Evolutionary conservation across 257 asterid species (phyloP), one percentile per base, ranked within the genome.

Genomic region (Handroanthus guayacan): DNA sequence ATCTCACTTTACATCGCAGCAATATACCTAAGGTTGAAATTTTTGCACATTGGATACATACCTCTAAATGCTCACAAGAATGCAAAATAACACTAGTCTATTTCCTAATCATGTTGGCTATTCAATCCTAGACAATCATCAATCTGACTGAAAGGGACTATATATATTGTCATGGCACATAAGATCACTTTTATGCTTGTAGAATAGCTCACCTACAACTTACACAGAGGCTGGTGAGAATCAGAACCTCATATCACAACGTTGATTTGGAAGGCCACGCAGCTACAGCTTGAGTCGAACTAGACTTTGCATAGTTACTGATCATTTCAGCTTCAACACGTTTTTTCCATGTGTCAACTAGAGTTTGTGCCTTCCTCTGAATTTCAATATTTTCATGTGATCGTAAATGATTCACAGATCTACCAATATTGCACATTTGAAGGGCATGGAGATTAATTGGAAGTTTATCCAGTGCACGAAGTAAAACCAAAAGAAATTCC

Each of bases 311-410:
- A 47, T 86, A 88, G n/a, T 71, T 69, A 43, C 75, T 51, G 39
- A 76, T 85, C 89, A 85, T 83, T 81, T 86, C 90, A 61, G 87
- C 86, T 69, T 83, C 87, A 6, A 86, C 90, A 5, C 86, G 84
- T 74, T 86, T 86, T 79, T 86, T 86, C 90, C 90, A 86, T n/a
- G 86, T 86, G 67, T 86, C 87, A 62, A 86, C 90, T 75, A 86
- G 76, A 76, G 84, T 60, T 41, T 84, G 77, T 9, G 84, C 90
- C 69, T 83, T 83, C 67, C 69, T 86, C 70, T 86, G 90, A 66
- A 86, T 86, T 37, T 84, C 88, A n/a, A 79, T 55, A 75, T 82
- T 84, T 62, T 84, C 82, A 71, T 85, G 84, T 16, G 80, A 74
- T 20, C 89, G 79, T 67, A 85, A 74, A 73, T 82, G 81, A 78